Conservation (phyloP, 2,329 filamentous ascomycete genomes). For the Claviceps spartinae region DNA sequence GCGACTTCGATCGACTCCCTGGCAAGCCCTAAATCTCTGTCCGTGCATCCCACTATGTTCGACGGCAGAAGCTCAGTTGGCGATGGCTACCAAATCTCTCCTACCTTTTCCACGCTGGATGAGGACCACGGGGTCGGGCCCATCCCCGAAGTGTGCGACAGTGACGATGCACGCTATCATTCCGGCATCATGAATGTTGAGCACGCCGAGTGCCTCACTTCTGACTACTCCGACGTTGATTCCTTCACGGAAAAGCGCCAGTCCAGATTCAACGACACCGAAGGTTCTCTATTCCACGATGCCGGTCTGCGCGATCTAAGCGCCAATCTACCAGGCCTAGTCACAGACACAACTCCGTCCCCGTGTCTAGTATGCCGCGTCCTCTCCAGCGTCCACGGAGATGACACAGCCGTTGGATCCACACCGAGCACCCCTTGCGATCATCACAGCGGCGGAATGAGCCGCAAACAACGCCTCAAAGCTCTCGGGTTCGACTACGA, state of each 20-base stretch:
- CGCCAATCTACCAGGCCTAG: constrained; percentile 20
- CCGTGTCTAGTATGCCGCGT: constrained; percentile 8
- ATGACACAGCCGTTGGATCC: background rate
- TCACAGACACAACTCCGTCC: background rate
- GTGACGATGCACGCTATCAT: background rate
- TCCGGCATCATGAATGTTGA: background rate
- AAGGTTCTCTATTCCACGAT: constrained; percentile 24
- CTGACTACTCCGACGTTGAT: constrained; percentile 18
- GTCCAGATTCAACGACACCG: constrained; percentile 15
- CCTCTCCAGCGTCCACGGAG: constrained; percentile 2
- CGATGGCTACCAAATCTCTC: background rate
- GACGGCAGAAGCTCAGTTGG: constrained; percentile 3
- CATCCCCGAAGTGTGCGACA: background rate
- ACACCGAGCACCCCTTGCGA: constrained; percentile 1
- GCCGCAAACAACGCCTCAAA: constrained; percentile 10
- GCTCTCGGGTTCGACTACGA: constrained; percentile 14
- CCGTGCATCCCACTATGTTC: background rate
- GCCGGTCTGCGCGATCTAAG: constrained; percentile 20
- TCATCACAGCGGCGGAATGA: constrained; percentile 6
- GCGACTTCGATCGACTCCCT: constrained; percentile 29
- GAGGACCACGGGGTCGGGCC: background rate
- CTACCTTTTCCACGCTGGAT: constrained; percentile 1
- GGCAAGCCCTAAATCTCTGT: background rate
- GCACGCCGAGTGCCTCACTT: constrained; percentile 5
- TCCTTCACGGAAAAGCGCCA: constrained; percentile 15